Base-by-base conservation (phyloP, 306 rosid species). In the Alnus rubra region DNA sequence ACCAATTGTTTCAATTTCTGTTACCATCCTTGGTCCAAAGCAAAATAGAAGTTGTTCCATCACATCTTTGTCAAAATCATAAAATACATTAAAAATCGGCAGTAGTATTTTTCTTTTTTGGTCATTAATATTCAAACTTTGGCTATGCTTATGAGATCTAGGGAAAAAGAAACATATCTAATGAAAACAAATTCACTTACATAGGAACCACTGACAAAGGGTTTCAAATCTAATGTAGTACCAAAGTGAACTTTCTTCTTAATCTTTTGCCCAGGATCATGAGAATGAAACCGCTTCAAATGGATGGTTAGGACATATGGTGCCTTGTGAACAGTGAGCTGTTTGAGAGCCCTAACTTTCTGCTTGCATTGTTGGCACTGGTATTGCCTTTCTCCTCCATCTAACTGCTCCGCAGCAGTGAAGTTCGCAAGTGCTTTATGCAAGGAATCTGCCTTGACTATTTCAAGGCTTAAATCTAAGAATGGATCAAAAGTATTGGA, bases 401-500 rank as follows among this genome's bases (percentile, higher is more conserved):
- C 99, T 79, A 96, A 88, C 74, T 82, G 89, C 78, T 95, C 98
- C 5, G 88, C 83, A 31, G 97, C 86, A 10, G 98, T 96, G 84
- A 96, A 96, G 85, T 93, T 87, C 44, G 74, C 75, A 69, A 96
- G 93, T 35, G 99, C 99, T 83, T 87, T 96, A 35, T 91, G 81
- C 84, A 96, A 67, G 52, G 99, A 90, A 81, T 93, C 92, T 74
- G 96, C 97, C 92, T 90, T 87, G 79, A 85, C 82, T 78, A 96
- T 96, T 79, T 96, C 99, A 73, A 96, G 96, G 76, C 99, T 96
- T 82, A 96, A 80, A 91, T 96, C 99, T 75, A 96, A 79, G 80
- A 96, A 96, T 37, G 99, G 98, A 87, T 96, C 98, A 69, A 88
- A 93, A 58, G 86, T 96, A 91, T 91, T 89, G 80, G 98, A 96